A percentile compares a stretch with the other conserved stretches of the same genome.
Conservation (phyloP, 805 yeast species). For the Candida chauliodis region DNA sequence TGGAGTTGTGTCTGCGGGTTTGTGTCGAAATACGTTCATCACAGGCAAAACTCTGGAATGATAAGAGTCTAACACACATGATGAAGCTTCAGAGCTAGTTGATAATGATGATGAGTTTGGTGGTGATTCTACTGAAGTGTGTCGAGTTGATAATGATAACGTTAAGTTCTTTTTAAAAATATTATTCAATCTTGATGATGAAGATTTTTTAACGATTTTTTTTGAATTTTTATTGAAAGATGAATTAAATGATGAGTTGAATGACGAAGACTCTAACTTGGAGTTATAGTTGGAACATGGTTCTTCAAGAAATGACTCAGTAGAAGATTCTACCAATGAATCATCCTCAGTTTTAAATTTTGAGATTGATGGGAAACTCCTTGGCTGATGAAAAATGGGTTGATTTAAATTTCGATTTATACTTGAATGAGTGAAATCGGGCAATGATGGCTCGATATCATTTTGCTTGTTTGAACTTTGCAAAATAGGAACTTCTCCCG, state of each 20-base stretch:
- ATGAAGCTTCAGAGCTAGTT: neutral
- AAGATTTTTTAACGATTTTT: conserved; percentile 14
- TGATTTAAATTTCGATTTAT: conserved; percentile 1
- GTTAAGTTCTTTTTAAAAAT: conserved; percentile 17
- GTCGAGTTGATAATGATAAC: conserved; percentile 3
- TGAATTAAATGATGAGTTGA: neutral
- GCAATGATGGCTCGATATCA: conserved; percentile 18
- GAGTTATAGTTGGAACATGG: neutral
- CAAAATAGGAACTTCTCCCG: neutral
- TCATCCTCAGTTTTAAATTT: too few species aligned
- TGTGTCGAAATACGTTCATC: conserved; percentile 23
- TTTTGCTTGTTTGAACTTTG: neutral
- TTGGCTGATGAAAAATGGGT: neutral
- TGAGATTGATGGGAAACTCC: neutral
- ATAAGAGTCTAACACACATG: too few species aligned
- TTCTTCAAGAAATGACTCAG: neutral
- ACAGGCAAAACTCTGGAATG: conserved; percentile 13
- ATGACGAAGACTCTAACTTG: neutral
- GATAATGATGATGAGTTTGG: conserved; percentile 7
- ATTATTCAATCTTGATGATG: conserved; percentile 15
- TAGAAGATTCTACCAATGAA: neutral
- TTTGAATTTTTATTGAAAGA: neutral
- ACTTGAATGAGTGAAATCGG: conserved; percentile 15
- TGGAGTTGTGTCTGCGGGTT: conserved; percentile 12
- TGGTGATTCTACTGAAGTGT: conserved; percentile 7